Percentiles rank a stretch among this genome's conserved stretches.
These are phyloP conservation scores for Trichophyton rubrum DNA, from an alignment of 2,329 filamentous ascomycete species.

Conservation along the genomic window DNA sequence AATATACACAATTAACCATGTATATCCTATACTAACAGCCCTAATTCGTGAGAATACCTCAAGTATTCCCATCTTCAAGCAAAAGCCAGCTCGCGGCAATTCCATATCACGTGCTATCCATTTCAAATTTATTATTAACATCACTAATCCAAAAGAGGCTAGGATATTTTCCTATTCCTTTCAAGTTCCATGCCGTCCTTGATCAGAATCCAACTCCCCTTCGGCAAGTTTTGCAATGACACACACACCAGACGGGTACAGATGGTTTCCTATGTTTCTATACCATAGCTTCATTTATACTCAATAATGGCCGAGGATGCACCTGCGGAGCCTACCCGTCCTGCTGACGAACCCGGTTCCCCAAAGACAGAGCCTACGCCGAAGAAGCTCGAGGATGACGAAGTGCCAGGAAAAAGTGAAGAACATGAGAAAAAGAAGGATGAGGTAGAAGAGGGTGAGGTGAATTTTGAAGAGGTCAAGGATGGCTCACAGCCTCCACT, in stretches of 20 bases:
- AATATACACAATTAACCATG: background rate
- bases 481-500: conserved; percentile 26
- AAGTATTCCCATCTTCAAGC: background rate
- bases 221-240: conserved; percentile 1
- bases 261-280: conserved; percentile 2
- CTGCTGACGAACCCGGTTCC: background rate
- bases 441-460: conserved; percentile 13
- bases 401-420: background rate
- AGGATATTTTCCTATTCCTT: background rate
- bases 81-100: background rate
- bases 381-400: background rate
- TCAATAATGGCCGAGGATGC: conserved; percentile 2
- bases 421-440: conserved; percentile 4
- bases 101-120: background rate
- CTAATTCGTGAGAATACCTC: background rate
- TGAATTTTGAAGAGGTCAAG: conserved; percentile 7
- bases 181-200: background rate
- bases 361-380: background rate
- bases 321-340: background rate
- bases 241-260: background rate
- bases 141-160: background rate
- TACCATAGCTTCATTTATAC: conserved; percentile 1
- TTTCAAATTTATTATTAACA: background rate
- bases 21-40: background rate
- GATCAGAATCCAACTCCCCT: background rate